Conservation (phyloP, 371 early-diverging fungal genomes). For the Cokeromyces recurvatus region DNA sequence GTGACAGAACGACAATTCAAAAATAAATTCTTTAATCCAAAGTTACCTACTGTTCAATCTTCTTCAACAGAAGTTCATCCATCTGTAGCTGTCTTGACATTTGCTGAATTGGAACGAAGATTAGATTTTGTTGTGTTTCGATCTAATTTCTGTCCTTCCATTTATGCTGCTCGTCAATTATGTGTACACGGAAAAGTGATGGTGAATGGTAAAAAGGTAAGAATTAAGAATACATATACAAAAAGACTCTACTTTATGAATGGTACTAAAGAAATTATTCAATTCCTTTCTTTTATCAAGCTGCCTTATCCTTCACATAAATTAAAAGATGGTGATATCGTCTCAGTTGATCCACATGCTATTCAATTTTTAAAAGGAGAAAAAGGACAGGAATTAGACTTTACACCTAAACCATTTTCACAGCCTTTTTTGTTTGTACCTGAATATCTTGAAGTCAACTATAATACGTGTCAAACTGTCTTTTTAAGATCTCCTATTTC, state of each 20-base stretch:
- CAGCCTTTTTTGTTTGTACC: slow-evolving; percentile 97
- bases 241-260: too few relatives aligned
- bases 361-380: slow-evolving; percentile 70
- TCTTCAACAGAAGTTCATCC: slow-evolving; percentile 59
- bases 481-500: slow-evolving; percentile 88
- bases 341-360: slow-evolving; percentile 77
- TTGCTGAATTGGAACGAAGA: slow-evolving; percentile 86
- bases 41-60: slow-evolving; percentile 66
- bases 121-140: slow-evolving; percentile 92
- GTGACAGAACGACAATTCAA: slow-evolving; percentile 85
- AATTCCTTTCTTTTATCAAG: slow-evolving; percentile 21
- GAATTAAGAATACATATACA: neutral
- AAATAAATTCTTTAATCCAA: slow-evolving; percentile 62
- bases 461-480: slow-evolving; percentile 84
- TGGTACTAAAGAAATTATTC: too few relatives aligned
- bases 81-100: slow-evolving; percentile 78
- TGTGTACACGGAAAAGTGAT: slow-evolving; percentile 85
- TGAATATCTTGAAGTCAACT: slow-evolving; percentile 95
- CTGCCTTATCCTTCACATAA: slow-evolving; percentile 71
- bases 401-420: slow-evolving; percentile 74
- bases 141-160: slow-evolving; percentile 81
- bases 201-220: slow-evolving; percentile 87
- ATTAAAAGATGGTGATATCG: slow-evolving; percentile 86
- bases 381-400: slow-evolving; percentile 55
- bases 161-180: slow-evolving; percentile 80